Conservation (phyloP, 495 filamentous ascomycete genomes). For the Hypoxylon intermedium region DNA sequence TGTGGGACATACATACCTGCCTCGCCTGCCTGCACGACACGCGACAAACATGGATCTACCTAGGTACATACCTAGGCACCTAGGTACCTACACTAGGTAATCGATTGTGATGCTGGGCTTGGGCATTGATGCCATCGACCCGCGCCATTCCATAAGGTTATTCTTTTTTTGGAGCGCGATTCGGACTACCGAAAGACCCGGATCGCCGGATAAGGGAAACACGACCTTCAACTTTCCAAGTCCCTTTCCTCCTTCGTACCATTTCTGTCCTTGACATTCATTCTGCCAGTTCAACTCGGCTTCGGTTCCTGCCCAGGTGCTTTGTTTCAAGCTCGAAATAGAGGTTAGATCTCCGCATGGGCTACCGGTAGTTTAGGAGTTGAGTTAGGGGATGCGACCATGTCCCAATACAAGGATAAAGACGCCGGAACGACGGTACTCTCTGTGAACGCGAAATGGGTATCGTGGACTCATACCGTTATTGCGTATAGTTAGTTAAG, state of each 20-base stretch:
- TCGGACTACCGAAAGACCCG: constrained; percentile 25
- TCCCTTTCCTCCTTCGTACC: not conserved
- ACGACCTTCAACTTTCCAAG: not conserved
- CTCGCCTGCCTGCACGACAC: constrained; percentile 8
- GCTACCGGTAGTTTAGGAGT: not conserved
- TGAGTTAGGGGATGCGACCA: constrained; percentile 58
- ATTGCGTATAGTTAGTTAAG: constrained; percentile 73
- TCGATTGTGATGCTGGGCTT: no score
- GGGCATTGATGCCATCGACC: constrained; percentile 17
- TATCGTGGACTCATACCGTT: constrained; percentile 85
- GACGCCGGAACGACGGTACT: constrained; percentile 76
- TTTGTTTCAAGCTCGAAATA: not conserved
- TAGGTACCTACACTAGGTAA: no score
- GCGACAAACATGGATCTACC: constrained; percentile 24
- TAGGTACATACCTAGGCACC: no score
- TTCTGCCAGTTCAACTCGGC: constrained; percentile 1
- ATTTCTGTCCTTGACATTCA: not conserved
- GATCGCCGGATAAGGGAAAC: constrained; percentile 3
- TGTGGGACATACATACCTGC: not conserved
- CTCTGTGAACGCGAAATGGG: constrained; percentile 87
- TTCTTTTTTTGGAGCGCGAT: constrained; percentile 5
- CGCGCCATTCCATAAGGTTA: not conserved
- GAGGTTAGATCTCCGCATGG: not conserved
- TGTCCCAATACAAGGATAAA: constrained; percentile 82
- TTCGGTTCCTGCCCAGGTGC: not conserved